These are phyloP conservation scores for Malassezia sp. DNA, from an alignment of 1,284 basidiomycete species.

Conservation along the genomic window DNA sequence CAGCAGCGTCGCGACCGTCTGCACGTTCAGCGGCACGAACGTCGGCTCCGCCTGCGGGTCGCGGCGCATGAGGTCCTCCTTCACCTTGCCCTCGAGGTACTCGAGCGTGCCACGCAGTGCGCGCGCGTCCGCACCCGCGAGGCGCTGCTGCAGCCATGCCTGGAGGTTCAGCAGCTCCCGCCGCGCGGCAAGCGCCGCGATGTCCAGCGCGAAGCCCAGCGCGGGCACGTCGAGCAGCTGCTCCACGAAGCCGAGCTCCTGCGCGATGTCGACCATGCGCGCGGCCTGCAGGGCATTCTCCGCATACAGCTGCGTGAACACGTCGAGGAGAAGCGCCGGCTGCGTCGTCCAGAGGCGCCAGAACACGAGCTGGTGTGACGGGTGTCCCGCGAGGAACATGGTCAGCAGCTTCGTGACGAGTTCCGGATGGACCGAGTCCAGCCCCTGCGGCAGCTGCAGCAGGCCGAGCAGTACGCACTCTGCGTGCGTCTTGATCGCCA, in stretches of 20 bases:
- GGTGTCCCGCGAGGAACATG: constrained; percentile 83
- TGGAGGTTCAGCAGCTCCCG: constrained; percentile 89
- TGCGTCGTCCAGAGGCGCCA: constrained; percentile 88
- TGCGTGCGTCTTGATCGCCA: constrained; percentile 58
- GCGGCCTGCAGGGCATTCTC: constrained; percentile 87
- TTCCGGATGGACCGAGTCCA: constrained; percentile 73
- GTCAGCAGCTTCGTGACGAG: constrained; percentile 74
- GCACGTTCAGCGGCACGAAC: constrained; percentile 39
- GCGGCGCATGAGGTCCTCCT: constrained; percentile 39
- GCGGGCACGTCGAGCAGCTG: constrained; percentile 74
- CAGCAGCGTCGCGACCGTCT: constrained; percentile 41
- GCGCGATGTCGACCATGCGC: constrained; percentile 83
- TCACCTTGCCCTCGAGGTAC: constrained; percentile 40
- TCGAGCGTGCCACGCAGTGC: constrained; percentile 61
- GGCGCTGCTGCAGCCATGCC: constrained; percentile 85
- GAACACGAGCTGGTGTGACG: constrained; percentile 89
- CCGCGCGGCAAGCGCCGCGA: constrained; percentile 81
- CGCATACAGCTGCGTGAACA: constrained; percentile 79
- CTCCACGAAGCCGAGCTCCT: constrained; percentile 85
- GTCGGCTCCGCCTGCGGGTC: constrained; percentile 42
- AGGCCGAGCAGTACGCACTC: constrained; percentile 89
- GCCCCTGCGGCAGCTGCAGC: constrained; percentile 71
- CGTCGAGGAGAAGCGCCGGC: constrained; percentile 68
- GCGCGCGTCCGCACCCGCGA: constrained; percentile 56
- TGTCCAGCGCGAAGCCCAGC: constrained; percentile 66